These are phyloP conservation scores for Erodium trifolium DNA, from an alignment of 441 rosid genomes.

Conservation along the genomic window DNA sequence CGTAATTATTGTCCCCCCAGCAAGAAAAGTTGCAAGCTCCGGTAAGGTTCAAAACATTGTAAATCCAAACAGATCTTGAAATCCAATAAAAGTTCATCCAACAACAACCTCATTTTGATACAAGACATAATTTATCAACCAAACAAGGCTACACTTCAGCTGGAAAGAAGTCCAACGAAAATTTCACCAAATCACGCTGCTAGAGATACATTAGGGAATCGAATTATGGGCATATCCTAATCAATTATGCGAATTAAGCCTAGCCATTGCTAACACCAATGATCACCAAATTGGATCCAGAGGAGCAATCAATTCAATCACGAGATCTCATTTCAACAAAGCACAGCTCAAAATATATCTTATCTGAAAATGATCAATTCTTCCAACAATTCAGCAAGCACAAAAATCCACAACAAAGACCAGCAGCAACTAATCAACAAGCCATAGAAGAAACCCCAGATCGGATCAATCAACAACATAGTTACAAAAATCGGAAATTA, in stretches of 20 bases:
- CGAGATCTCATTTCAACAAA: slow-evolving; percentile 26
- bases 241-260: not conserved
- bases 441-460: slow-evolving; percentile 23
- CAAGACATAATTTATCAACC: not conserved
- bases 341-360: slow-evolving; percentile 10
- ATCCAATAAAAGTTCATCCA: not conserved
- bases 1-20: too few species aligned
- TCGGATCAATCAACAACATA: slow-evolving; percentile 31
- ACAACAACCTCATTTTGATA: too few species aligned
- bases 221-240: not conserved
- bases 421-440: not conserved
- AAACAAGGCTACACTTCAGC: not conserved
- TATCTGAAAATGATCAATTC: slow-evolving; percentile 6
- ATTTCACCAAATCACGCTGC: not conserved
- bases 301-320: slow-evolving; percentile 24
- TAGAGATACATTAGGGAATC: not conserved
- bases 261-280: not conserved
- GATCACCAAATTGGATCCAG: not conserved
- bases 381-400: slow-evolving; percentile 12
- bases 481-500: not conserved
- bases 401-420: not conserved
- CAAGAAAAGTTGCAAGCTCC: too few species aligned
- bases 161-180: not conserved
- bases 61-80: not conserved
- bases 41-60: not conserved